Base-by-base conservation (phyloP, 2,329 filamentous ascomycete genomes). In the Penicillium sp. region DNA sequence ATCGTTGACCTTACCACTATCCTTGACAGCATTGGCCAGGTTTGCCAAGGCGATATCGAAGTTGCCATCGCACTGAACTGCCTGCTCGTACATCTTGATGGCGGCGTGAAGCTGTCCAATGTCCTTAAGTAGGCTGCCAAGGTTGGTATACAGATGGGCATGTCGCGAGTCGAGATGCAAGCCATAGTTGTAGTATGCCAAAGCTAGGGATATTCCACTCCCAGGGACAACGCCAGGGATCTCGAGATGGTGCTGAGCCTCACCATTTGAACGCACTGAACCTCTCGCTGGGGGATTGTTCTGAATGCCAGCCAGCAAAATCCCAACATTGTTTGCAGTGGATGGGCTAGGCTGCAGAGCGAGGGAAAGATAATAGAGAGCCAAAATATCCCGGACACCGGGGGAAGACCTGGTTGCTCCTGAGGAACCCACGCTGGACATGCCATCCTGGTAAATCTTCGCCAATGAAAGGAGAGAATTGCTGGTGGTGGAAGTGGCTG, bases 21-120 rank as follows among this genome's bases (percentile, higher is more conserved):
- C 94, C 73, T 99, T 99, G 63, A 99, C 92, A 9, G 94, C 94
- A 72, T 99, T 99, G 53, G 94, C 94, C 22, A 99, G 81, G 68
- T 99, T 99, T 4, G 94, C 96, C 53, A 99, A 78, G 34, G 94
- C 94, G 68, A 99, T 99, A 69, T 99, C 94, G 68, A 99, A 99
- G 24, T 87, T 90, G n/a, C 86, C 86, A 72, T 99, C 94, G 70
- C 92, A 97, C 3, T 85, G 82, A 14, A 99, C 94, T 11, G 94
- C 94, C 63, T 91, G 87, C 74, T 97, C 92, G 69, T 99, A 99
- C 93, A 99, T 97, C 62, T 88, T 87, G 65, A 99, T 97, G 0
- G 94, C 94, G 46, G 90, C 84, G 63, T 92, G 87, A 14, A 99
- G 81, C 65, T 97, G 93, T 0, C 94, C 94, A 63, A 97, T 94